phyloP scores from a whole-genome alignment of 2,329 filamentous ascomycete genomes.

The Phymatotrichopsis omnivora region DNA sequence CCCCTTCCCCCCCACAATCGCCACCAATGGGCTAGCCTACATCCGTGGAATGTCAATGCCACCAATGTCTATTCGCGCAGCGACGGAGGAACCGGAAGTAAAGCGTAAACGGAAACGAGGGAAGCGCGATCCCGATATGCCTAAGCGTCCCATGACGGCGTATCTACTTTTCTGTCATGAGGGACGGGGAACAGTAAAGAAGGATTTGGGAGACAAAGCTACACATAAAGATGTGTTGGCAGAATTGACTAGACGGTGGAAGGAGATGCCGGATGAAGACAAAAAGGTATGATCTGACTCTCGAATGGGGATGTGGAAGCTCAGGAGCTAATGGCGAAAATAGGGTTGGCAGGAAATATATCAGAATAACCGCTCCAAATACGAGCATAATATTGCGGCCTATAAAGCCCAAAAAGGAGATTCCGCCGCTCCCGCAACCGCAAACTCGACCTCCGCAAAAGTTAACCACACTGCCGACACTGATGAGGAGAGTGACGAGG shows the following conservation, averaged over 20 bases:
- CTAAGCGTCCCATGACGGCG: slow-evolving; percentile 85
- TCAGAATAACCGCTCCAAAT: slow-evolving; percentile 46
- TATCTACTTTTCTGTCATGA: slow-evolving; percentile 94
- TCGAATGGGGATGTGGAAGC: slow-evolving; percentile 7
- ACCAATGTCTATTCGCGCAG: slow-evolving; percentile 8
- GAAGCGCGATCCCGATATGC: slow-evolving; percentile 72
- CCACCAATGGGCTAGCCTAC: slow-evolving; percentile 12
- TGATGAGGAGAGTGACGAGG: slow-evolving; percentile 18
- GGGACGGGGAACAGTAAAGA: slow-evolving; percentile 70
- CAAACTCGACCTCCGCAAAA: slow-evolving; percentile 23
- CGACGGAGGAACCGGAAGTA: slow-evolving; percentile 40
- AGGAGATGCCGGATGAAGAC: slow-evolving; percentile 61
- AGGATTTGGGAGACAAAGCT: slow-evolving; percentile 61
- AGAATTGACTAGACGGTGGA: slow-evolving; percentile 80
- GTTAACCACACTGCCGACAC: slow-evolving; percentile 21
- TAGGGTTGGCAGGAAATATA: slow-evolving; percentile 50
- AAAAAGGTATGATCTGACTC: slow-evolving; percentile 47
- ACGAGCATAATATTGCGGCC: slow-evolving; percentile 45
- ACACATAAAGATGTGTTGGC: slow-evolving; percentile 80
- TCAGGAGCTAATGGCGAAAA: slow-evolving; percentile 8
- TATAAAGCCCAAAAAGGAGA: slow-evolving; percentile 46
- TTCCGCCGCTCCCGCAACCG: too few relatives aligned
- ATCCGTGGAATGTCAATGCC: slow-evolving; percentile 14
- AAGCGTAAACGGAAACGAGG: slow-evolving; percentile 78
- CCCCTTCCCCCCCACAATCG: too few relatives aligned